Conservation (phyloP, 139 green algal genomes). For the Chlamydomonas sp. region DNA sequence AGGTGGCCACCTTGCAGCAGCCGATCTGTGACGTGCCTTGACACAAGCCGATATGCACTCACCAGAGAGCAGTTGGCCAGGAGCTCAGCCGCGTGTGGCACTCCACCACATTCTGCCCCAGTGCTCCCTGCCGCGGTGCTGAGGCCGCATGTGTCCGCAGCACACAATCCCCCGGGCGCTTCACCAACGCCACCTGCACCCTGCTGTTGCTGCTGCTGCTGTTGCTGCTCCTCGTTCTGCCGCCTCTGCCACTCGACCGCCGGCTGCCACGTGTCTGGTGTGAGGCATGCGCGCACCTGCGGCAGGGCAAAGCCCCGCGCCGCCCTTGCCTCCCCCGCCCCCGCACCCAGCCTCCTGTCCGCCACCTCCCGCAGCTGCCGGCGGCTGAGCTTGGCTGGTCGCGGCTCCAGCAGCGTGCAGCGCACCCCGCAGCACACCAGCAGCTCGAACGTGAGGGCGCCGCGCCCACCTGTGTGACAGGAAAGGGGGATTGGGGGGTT, state of each 20-base stretch:
- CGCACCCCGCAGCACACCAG: constrained; percentile 41
- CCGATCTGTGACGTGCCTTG: too few relatives aligned
- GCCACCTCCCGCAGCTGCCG: constrained; percentile 16
- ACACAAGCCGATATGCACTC: neutral
- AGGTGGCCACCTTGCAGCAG: neutral
- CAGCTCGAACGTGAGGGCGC: constrained; percentile 74
- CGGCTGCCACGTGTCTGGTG: too few relatives aligned
- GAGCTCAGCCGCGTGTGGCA: neutral
- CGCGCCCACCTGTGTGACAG: constrained; percentile 46
- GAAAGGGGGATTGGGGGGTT: neutral
- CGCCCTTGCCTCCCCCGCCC: neutral
- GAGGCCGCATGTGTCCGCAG: too few relatives aligned
- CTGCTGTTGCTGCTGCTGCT: too few relatives aligned
- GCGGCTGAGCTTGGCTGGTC: constrained; percentile 60
- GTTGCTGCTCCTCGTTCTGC: too few relatives aligned
- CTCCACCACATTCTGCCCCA: neutral
- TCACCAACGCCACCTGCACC: too few relatives aligned
- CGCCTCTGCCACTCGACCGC: too few relatives aligned
- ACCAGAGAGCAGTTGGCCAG: constrained; percentile 6
- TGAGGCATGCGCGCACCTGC: neutral
- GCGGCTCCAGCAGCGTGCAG: constrained; percentile 75
- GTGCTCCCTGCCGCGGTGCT: too few relatives aligned
- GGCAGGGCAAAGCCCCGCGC: neutral
- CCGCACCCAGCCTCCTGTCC: neutral
- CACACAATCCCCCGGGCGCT: too few relatives aligned